These are phyloP conservation scores for Fusarium chaquense DNA, from an alignment of 2,329 filamentous ascomycete species.

Conservation along the genomic window DNA sequence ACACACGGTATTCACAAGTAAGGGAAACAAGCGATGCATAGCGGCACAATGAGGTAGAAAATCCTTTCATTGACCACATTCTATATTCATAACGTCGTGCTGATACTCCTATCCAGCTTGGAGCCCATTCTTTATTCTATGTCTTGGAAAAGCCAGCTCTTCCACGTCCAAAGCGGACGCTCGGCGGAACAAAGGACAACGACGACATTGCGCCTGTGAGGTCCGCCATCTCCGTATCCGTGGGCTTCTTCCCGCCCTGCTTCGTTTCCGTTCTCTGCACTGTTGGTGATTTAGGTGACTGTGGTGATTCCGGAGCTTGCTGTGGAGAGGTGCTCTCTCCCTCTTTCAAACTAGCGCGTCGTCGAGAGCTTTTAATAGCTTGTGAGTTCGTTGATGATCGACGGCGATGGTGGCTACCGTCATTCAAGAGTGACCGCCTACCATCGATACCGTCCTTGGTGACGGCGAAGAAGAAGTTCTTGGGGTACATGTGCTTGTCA, in stretches of 20 bases:
- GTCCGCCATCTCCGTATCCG: constrained; percentile 70
- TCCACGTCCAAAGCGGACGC: constrained; percentile 72
- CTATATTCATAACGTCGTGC: constrained; percentile 50
- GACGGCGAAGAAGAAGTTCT: constrained; percentile 88
- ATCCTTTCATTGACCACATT: constrained; percentile 51
- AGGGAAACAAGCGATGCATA: constrained; percentile 20
- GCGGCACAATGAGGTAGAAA: constrained; percentile 52
- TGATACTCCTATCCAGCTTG: constrained; percentile 49
- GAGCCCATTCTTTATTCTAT: constrained; percentile 46
- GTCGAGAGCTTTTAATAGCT: constrained; percentile 52
- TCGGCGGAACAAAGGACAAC: constrained; percentile 76
- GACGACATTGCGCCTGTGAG: constrained; percentile 77
- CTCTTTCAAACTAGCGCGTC: constrained; percentile 52
- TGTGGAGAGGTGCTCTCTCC: constrained; percentile 34
- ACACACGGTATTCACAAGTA: constrained; percentile 13
- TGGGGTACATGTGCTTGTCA: constrained; percentile 93
- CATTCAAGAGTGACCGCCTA: constrained; percentile 79
- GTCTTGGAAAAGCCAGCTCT: constrained; percentile 65
- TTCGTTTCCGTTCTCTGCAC: constrained; percentile 28
- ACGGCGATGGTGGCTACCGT: constrained; percentile 62
- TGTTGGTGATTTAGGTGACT: constrained; percentile 33
- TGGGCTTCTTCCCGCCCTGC: constrained; percentile 41
- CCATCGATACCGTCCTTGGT: constrained; percentile 92
- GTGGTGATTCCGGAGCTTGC: constrained; percentile 27
- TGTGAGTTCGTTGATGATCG: constrained; percentile 59